Conservation (phyloP, 148 eudicot species). For the Dysphania ambrosioides region DNA sequence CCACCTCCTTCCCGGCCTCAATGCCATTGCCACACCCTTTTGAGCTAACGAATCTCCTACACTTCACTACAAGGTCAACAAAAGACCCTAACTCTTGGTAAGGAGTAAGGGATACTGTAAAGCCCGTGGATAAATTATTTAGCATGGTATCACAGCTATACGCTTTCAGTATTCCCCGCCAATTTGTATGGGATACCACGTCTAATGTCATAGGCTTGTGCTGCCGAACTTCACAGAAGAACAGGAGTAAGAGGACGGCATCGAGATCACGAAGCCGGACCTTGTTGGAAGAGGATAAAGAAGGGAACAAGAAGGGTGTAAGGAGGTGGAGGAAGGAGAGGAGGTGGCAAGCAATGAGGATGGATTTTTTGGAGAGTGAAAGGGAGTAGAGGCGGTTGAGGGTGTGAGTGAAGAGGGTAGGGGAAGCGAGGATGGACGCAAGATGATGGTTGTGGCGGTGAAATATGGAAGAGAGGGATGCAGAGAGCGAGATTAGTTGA, state of each 20-base stretch:
- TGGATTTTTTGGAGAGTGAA: constrained; percentile 57
- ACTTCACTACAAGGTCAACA: constrained; percentile 47
- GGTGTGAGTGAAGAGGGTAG: constrained; percentile 46
- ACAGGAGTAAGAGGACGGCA: constrained; percentile 46
- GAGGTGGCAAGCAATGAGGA: constrained; percentile 59
- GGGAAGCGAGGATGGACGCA: constrained; percentile 49
- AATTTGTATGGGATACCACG: constrained; percentile 22
- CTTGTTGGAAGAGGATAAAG: constrained; percentile 7
- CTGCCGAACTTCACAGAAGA: constrained; percentile 53
- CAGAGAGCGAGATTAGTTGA: constrained; percentile 39
- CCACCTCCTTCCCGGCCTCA: constrained; percentile 31
- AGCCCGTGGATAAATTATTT: constrained; percentile 20
- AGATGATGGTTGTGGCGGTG: constrained; percentile 53
- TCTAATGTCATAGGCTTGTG: constrained; percentile 32
- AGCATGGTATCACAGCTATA: constrained; percentile 38
- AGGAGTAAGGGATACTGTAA: constrained; percentile 17
- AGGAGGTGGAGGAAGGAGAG: constrained; percentile 44
- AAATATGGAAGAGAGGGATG: constrained; percentile 50
- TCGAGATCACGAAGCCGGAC: constrained; percentile 52
- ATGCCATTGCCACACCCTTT: constrained; percentile 31
- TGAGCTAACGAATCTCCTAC: constrained; percentile 39
- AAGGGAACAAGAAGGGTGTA: constrained; percentile 24
- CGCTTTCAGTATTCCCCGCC: constrained; percentile 28
- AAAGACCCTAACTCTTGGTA: constrained; percentile 36
- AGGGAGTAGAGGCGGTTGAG: constrained; percentile 59